Evolutionary conservation across 2,329 filamentous ascomycete genomes (phyloP).

Genomic region (Reticulascus tulasneorum): DNA sequence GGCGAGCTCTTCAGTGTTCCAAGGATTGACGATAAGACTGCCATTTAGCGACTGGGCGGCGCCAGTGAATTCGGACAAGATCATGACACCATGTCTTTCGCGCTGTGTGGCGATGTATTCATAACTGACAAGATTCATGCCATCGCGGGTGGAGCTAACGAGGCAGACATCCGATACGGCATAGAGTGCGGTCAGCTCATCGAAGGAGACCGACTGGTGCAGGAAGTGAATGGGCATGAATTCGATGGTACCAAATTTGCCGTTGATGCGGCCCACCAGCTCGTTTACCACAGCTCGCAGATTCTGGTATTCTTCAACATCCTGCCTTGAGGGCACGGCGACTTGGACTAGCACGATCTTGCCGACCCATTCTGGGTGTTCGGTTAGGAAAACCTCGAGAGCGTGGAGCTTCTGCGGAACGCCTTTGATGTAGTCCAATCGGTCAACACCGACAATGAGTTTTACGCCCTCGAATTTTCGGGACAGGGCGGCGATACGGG

Average conservation of each 20-base stretch:
- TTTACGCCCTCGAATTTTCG: conserved; percentile 95
- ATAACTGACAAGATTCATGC: conserved; percentile 98
- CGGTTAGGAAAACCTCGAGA: conserved; percentile 91
- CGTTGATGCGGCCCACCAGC: conserved; percentile 93
- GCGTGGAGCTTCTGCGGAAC: conserved; percentile 97
- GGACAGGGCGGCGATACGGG: conserved; percentile 78
- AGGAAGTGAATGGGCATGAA: conserved; percentile 99
- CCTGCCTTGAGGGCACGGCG: conserved; percentile 88
- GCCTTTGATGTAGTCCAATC: conserved; percentile 97
- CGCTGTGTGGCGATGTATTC: conserved; percentile 96
- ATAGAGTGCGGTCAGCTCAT: conserved; percentile 91
- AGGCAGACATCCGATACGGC: conserved; percentile 89
- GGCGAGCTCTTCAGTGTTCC: conserved; percentile 95
- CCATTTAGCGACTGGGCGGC: conserved; percentile 93
- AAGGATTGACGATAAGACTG: conserved; percentile 92
- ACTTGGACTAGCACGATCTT: conserved; percentile 96
- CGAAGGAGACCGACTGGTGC: conserved; percentile 91
- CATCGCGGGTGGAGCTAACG: conserved; percentile 92
- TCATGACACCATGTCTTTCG: conserved; percentile 86
- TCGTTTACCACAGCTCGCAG: conserved; percentile 94
- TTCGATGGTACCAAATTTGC: conserved; percentile 92
- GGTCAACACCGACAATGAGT: conserved; percentile 93
- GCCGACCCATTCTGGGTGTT: conserved; percentile 97
- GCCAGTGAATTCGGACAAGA: conserved; percentile 94
- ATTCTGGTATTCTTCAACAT: conserved; percentile 98